These are phyloP conservation scores for Volvariella surrecta DNA, from an alignment of 1,284 basidiomycete species.

Conservation along the genomic window DNA sequence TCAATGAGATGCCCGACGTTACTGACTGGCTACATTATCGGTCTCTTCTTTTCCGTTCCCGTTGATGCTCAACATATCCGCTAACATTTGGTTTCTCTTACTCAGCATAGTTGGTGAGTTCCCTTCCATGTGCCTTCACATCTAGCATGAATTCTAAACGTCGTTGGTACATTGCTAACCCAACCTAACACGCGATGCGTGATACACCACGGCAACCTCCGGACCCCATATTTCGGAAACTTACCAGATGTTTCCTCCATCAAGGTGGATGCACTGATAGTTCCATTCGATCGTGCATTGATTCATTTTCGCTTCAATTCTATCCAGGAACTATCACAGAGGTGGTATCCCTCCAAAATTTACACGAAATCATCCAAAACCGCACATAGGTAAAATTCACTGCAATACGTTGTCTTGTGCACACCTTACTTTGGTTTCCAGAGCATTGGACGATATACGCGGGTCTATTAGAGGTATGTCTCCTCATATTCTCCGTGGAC, in stretches of 20 bases:
- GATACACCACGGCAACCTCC: background rate
- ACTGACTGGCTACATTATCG: constrained; percentile 74
- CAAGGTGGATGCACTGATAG: constrained; percentile 41
- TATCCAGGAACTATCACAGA: constrained; percentile 56
- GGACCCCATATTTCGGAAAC: background rate
- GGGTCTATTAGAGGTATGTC: constrained; percentile 61
- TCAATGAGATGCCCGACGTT: constrained; percentile 68
- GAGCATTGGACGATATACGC: constrained; percentile 72
- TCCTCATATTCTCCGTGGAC: background rate
- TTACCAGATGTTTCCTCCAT: constrained; percentile 68
- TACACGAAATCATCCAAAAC: constrained; percentile 25
- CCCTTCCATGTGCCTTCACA: constrained; percentile 3
- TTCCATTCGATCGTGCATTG: background rate
- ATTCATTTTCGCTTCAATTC: constrained; percentile 3
- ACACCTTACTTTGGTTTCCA: constrained; percentile 17
- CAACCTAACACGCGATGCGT: too few relatives aligned
- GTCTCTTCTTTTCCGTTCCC: constrained; percentile 17
- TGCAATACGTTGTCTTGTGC: constrained; percentile 1
- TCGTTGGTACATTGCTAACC: background rate
- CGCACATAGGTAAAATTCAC: constrained; percentile 37
- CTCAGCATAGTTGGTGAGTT: constrained; percentile 52
- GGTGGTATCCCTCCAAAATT: constrained; percentile 54
- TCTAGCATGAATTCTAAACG: constrained; percentile 10
- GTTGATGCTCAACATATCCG: constrained; percentile 5
- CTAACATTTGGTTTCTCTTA: constrained; percentile 4